These are phyloP conservation scores for Sclerotinia trifoliorum DNA, from an alignment of 2,329 filamentous ascomycete species.

Conservation along the genomic window DNA sequence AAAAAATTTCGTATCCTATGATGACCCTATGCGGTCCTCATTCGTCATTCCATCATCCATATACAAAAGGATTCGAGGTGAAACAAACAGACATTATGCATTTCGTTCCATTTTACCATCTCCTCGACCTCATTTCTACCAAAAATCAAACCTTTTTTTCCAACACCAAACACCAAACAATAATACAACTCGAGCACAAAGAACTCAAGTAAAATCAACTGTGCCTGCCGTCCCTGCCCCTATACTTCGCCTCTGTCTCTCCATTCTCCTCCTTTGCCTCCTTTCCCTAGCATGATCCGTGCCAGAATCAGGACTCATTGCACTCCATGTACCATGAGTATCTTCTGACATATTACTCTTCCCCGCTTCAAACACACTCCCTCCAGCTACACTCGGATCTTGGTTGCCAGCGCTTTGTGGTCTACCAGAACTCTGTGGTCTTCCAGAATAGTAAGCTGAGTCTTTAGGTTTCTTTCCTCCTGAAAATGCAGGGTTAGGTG, in stretches of 20 bases:
- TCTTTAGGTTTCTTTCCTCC: conserved; percentile 55
- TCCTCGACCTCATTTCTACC: background rate
- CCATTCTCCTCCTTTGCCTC: conserved; percentile 54
- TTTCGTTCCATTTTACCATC: background rate
- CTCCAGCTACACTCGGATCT: conserved; percentile 32
- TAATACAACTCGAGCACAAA: conserved; percentile 3
- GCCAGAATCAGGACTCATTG: conserved; percentile 36
- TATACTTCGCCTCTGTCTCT: conserved; percentile 46
- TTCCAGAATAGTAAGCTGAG: conserved; percentile 60
- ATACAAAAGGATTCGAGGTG: background rate
- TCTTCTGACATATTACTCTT: conserved; percentile 35
- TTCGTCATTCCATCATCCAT: background rate
- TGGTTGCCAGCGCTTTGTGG: conserved; percentile 28
- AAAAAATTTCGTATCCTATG: background rate
- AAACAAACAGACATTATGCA: conserved; percentile 12
- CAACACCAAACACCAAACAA: conserved; percentile 14
- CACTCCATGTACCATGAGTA: conserved; percentile 40
- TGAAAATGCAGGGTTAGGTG: conserved; percentile 57
- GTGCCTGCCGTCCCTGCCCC: conserved; percentile 6
- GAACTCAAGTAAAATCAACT: conserved; percentile 17
- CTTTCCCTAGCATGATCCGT: conserved; percentile 48
- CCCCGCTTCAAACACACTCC: conserved; percentile 20
- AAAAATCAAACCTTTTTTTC: background rate
- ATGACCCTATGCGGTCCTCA: background rate
- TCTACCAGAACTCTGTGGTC: conserved; percentile 38